Percentiles rank a stretch among this genome's conserved stretches.
Conservation (phyloP, 805 yeast genomes). For the Zygosaccharomyces rouxii region DNA sequence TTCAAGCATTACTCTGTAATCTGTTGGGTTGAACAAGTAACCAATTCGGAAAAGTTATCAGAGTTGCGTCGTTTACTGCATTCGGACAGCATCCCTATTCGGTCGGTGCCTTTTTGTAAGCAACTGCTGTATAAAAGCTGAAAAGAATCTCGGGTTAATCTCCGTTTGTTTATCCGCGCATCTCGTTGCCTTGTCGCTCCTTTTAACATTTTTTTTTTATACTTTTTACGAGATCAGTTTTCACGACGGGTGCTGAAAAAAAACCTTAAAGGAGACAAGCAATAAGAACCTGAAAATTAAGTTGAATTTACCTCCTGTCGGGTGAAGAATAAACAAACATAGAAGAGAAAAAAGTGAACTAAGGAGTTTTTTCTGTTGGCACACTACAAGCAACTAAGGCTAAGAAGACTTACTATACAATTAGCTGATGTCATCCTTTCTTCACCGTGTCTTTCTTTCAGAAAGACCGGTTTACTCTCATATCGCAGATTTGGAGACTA, state of each 20-base stretch:
- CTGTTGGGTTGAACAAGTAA: neutral
- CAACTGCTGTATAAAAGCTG: neutral
- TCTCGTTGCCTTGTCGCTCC: neutral
- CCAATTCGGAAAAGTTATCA: neutral
- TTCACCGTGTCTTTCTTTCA: slow-evolving; percentile 43
- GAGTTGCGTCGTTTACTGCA: neutral
- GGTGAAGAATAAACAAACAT: neutral
- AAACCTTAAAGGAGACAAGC: slow-evolving; percentile 1
- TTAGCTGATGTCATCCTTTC: slow-evolving; percentile 1
- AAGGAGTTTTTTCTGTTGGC: neutral
- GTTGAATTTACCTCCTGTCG: neutral
- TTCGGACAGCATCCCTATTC: neutral
- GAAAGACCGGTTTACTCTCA: slow-evolving; percentile 48
- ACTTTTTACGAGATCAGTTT: neutral
- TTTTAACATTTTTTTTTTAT: neutral
- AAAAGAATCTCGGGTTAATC: neutral
- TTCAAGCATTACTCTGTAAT: too few species aligned
- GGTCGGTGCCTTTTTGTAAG: neutral
- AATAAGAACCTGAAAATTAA: neutral
- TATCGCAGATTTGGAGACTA: slow-evolving; percentile 48
- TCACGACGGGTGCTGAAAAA: neutral
- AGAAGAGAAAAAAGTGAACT: neutral
- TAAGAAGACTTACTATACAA: neutral
- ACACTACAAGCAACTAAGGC: neutral
- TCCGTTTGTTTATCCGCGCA: neutral